phyloP scores from a whole-genome alignment of 495 filamentous ascomycete genomes.

The Umbilicaria muhlenbergii region DNA sequence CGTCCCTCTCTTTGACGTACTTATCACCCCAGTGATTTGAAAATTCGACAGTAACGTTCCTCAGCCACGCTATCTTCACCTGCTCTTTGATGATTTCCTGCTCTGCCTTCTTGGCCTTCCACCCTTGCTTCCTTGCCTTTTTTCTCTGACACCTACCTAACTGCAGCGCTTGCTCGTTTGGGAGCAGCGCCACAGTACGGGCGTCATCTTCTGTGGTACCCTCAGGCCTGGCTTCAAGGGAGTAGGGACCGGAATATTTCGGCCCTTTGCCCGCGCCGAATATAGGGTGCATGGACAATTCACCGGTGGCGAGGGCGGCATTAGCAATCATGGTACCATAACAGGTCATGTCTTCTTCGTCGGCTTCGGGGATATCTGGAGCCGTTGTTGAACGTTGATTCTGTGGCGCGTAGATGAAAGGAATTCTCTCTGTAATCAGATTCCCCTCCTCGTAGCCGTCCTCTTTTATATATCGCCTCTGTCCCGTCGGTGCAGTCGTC shows the following conservation, averaged over 20 bases:
- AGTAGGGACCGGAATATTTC: conserved; percentile 27
- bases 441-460: not conserved
- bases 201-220: too few relatives aligned
- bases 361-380: conserved; percentile 4
- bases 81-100: not conserved
- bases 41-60: too few relatives aligned
- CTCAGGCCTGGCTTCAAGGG: too few relatives aligned
- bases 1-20: too few relatives aligned
- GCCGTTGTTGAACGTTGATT: conserved; percentile 1
- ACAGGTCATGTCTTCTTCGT: conserved; percentile 5
- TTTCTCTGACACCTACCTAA: too few relatives aligned
- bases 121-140: not conserved
- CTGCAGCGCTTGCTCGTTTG: too few relatives aligned
- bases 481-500: conserved; percentile 21
- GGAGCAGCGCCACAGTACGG: too few relatives aligned
- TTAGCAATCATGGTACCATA: conserved; percentile 17
- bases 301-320: conserved; percentile 19
- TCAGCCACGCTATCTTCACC: not conserved
- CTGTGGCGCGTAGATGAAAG: conserved; percentile 3
- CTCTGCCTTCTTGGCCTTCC: not conserved
- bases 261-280: conserved; percentile 32
- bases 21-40: too few relatives aligned
- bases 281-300: conserved; percentile 23
- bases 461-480: not conserved
- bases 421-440: not conserved